phyloP scores from a whole-genome alignment of 805 yeast genomes.

The Metschnikowia shivogae region DNA sequence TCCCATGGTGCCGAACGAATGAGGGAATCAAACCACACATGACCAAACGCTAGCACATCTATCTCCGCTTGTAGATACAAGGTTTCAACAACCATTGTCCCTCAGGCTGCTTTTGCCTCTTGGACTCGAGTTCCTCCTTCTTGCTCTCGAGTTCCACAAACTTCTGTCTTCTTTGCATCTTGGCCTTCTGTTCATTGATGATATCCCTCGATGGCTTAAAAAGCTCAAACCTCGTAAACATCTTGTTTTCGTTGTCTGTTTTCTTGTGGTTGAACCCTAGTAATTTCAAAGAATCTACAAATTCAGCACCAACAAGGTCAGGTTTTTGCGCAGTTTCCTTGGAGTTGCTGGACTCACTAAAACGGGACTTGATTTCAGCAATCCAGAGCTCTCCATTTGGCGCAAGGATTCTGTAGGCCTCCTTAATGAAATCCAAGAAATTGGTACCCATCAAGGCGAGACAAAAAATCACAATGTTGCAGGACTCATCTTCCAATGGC shows the following conservation, averaged over 20 bases:
- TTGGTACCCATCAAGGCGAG: constrained; percentile 97
- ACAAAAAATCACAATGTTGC: constrained; percentile 88
- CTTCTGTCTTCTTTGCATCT: constrained; percentile 56
- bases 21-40: too few relatives aligned
- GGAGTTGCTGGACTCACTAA: constrained; percentile 49
- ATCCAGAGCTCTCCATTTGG: constrained; percentile 97
- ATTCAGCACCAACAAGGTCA: constrained; percentile 63
- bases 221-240: constrained; percentile 94
- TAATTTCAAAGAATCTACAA: constrained; percentile 70
- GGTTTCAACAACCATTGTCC: constrained; percentile 92
- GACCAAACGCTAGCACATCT: background rate
- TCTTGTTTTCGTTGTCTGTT: constrained; percentile 83
- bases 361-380: constrained; percentile 93
- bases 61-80: constrained; percentile 90
- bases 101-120: constrained; percentile 56
- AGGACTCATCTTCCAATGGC: constrained; percentile 74
- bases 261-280: constrained; percentile 83
- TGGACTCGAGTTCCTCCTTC: constrained; percentile 54
- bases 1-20: too few relatives aligned
- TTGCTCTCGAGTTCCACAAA: constrained; percentile 70
- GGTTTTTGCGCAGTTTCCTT: constrained; percentile 24
- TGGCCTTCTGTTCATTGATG: constrained; percentile 56
- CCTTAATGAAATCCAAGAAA: constrained; percentile 84
- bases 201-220: constrained; percentile 78
- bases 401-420: constrained; percentile 80